phyloP scores from a whole-genome alignment of 2,329 filamentous ascomycete species.

The Cercospora nicotianae region DNA sequence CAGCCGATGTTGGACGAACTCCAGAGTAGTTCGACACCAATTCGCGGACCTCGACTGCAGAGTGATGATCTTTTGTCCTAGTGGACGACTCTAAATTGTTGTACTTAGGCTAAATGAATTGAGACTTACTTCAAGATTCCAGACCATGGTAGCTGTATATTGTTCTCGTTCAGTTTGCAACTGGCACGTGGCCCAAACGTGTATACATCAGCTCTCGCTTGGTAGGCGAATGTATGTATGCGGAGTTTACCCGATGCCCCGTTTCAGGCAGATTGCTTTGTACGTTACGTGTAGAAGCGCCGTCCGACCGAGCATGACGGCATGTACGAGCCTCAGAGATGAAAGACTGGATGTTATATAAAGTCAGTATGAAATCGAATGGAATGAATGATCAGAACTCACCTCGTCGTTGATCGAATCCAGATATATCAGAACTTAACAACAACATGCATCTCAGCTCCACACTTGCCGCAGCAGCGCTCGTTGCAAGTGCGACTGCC shows the following conservation, averaged over 20 bases:
- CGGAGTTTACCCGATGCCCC: background rate
- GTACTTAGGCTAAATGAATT: constrained; percentile 3
- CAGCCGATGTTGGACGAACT: background rate
- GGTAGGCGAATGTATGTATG: background rate
- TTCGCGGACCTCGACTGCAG: background rate
- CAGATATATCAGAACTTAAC: background rate
- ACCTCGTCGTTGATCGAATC: background rate
- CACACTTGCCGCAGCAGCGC: background rate
- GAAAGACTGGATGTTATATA: background rate
- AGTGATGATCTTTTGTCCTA: background rate
- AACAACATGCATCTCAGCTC: constrained; percentile 6
- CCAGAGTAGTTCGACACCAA: background rate
- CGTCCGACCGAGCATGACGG: constrained; percentile 3
- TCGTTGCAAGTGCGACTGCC: background rate
- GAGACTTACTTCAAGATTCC: background rate
- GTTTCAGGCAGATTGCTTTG: constrained; percentile 9
- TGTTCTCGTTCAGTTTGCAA: background rate
- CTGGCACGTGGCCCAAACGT: background rate
- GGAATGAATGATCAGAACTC: background rate
- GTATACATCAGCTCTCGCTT: constrained; percentile 1
- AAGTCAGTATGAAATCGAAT: background rate
- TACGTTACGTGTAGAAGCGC: background rate
- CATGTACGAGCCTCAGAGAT: background rate
- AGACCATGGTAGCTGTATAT: constrained; percentile 2
- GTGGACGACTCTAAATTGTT: background rate